A percentile compares a stretch with the other conserved stretches of the same genome.
Conservation (phyloP, 1,139 yeast genomes). For the Diutina mesorugosa region DNA sequence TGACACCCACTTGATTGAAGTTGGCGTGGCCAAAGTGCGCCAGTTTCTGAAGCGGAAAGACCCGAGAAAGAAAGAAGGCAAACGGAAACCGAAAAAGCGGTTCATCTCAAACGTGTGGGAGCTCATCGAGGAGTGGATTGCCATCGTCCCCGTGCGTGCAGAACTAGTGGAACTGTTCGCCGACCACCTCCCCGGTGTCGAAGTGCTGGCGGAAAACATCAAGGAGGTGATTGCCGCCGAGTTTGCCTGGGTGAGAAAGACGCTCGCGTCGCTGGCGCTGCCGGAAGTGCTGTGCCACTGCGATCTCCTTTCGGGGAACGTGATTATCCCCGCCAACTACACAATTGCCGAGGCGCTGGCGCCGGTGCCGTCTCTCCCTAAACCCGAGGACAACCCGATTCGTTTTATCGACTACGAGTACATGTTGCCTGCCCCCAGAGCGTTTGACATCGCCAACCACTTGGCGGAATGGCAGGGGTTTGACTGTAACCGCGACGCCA, state of each 20-base stretch:
- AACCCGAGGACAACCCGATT: constrained; percentile 29
- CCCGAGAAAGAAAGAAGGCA: constrained; percentile 11
- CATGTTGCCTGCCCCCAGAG: constrained; percentile 69
- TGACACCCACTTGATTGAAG: constrained; percentile 32
- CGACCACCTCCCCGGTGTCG: constrained; percentile 13
- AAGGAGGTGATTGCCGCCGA: constrained; percentile 32
- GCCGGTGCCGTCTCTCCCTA: constrained; percentile 11
- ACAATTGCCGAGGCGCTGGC: constrained; percentile 4
- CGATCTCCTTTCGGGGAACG: constrained; percentile 62
- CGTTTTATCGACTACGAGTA: constrained; percentile 74
- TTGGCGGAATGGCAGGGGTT: constrained; percentile 85
- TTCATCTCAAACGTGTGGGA: constrained; percentile 43
- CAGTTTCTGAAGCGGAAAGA: constrained; percentile 14
- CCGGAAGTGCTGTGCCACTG: constrained; percentile 57
- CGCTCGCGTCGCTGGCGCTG: constrained; percentile 26
- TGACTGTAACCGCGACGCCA: constrained; percentile 48
- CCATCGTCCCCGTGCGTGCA: constrained; percentile 38
- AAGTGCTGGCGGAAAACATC: constrained; percentile 18
- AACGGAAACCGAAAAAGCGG: constrained; percentile 5
- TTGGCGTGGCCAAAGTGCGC: constrained; percentile 34
- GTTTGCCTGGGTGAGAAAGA: constrained; percentile 39
- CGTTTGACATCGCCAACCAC: constrained; percentile 78
- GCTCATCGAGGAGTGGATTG: constrained; percentile 49
- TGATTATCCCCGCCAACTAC: constrained; percentile 41
- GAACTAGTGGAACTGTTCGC: constrained; percentile 29